Evolutionary conservation across 441 rosid genomes (phyloP).

Genomic region (Gossypium schwendimanii): DNA sequence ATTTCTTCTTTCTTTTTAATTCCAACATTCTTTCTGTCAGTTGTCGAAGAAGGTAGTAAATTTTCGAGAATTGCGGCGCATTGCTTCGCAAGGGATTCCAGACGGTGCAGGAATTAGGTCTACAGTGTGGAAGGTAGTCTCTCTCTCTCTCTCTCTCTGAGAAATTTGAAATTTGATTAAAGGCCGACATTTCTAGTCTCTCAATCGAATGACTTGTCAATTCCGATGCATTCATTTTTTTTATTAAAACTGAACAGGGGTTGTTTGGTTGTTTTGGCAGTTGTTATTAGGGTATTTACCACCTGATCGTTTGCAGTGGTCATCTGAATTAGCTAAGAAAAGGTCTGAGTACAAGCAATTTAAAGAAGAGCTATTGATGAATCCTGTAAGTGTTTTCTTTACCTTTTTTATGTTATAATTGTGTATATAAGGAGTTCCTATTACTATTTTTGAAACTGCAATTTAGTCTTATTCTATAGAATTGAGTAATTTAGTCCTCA

Average conservation of each 20-base stretch:
- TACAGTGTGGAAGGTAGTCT: conserved; percentile 74
- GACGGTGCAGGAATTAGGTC: conserved; percentile 83
- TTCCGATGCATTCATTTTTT: neutral
- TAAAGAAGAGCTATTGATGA: conserved; percentile 78
- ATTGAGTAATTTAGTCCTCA: too few species aligned
- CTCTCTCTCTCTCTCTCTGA: neutral
- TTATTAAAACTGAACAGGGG: neutral
- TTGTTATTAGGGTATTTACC: conserved; percentile 84
- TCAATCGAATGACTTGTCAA: neutral
- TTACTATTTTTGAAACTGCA: too few species aligned
- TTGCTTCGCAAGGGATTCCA: conserved; percentile 73
- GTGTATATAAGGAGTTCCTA: too few species aligned
- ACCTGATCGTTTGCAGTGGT: conserved; percentile 78
- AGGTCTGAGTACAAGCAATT: conserved; percentile 85
- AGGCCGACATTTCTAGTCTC: neutral
- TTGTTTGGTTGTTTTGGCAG: conserved; percentile 40
- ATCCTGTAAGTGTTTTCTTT: conserved; percentile 62
- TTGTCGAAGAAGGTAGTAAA: conserved; percentile 77
- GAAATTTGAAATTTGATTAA: neutral
- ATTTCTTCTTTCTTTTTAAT: neutral
- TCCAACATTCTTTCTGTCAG: conserved; percentile 25
- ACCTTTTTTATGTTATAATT: neutral
- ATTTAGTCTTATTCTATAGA: too few species aligned
- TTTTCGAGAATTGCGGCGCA: conserved; percentile 69
- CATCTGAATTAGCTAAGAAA: conserved; percentile 69